Evolutionary conservation across 805 yeast species (phyloP).

Genomic region (Saccharomyces kudriavzevii): DNA sequence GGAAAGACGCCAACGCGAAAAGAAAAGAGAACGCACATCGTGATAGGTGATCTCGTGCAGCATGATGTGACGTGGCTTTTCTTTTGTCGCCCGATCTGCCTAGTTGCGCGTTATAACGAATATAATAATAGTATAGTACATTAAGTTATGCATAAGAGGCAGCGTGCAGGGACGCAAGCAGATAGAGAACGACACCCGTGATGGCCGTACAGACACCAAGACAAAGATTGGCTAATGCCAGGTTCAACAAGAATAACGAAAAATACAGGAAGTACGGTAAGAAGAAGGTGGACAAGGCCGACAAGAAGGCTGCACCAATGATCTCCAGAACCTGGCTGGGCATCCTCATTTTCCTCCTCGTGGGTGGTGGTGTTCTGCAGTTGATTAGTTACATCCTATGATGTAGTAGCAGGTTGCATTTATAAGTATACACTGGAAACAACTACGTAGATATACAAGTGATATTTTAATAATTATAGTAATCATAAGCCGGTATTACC

Average conservation of each 20-base stretch:
- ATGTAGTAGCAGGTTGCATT: slow-evolving; percentile 1
- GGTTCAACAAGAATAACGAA: slow-evolving; percentile 67
- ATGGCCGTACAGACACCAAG: slow-evolving; percentile 76
- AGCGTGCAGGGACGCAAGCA: not conserved
- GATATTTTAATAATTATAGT: not conserved
- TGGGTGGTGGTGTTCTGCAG: slow-evolving; percentile 80
- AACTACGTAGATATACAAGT: not conserved
- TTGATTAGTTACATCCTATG: slow-evolving; percentile 48
- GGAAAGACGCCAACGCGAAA: slow-evolving; percentile 1
- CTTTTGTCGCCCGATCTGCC: not conserved
- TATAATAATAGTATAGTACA: not conserved
- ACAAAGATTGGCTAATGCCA: slow-evolving; percentile 81
- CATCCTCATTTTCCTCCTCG: slow-evolving; percentile 53
- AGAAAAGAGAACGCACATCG: not conserved
- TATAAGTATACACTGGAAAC: not conserved
- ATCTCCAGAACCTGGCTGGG: slow-evolving; percentile 59
- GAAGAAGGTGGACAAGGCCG: slow-evolving; percentile 37
- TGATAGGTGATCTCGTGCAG: not conserved
- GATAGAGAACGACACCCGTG: slow-evolving; percentile 2
- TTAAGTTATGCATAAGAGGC: not conserved
- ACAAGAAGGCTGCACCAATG: slow-evolving; percentile 39
- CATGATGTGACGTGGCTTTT: not conserved
- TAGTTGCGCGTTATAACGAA: not conserved
- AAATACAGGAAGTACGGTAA: slow-evolving; percentile 59
- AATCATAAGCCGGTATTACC: not conserved